These are phyloP conservation scores for Pueraria montana DNA, from an alignment of 306 rosid species.

Conservation along the genomic window DNA sequence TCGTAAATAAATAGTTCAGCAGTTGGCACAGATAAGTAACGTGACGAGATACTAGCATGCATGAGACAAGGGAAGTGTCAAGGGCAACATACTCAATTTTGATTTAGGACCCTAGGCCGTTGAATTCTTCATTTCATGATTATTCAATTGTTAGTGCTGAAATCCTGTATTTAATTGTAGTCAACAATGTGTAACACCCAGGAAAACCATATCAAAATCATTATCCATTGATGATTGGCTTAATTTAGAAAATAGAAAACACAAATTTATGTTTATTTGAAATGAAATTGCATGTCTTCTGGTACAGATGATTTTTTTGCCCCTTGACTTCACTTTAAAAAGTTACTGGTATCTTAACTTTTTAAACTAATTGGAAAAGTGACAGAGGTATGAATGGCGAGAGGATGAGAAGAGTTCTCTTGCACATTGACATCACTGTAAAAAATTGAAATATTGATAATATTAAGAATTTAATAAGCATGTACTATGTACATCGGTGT, in stretches of 20 bases:
- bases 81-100: neutral
- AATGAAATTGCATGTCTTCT: neutral
- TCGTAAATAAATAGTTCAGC: constrained; percentile 60
- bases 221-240: constrained; percentile 1
- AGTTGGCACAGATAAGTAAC: neutral
- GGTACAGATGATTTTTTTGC: neutral
- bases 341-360: too few species aligned
- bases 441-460: too few species aligned
- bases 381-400: too few species aligned
- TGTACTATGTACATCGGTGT: too few species aligned
- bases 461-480: too few species aligned
- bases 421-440: too few species aligned
- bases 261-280: neutral
- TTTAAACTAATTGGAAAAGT: too few species aligned
- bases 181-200: neutral
- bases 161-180: neutral
- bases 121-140: neutral
- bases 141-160: constrained; percentile 23
- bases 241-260: neutral
- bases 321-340: neutral
- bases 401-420: too few species aligned
- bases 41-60: neutral
- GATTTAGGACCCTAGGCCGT: neutral
- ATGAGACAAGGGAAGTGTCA: neutral
- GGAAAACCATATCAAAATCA: constrained; percentile 30